Percentiles rank a stretch among this genome's conserved stretches.
These are phyloP conservation scores for Blastocystis sp. DNA, from an alignment of 352 stramenopile genomes.

Conservation along the genomic window DNA sequence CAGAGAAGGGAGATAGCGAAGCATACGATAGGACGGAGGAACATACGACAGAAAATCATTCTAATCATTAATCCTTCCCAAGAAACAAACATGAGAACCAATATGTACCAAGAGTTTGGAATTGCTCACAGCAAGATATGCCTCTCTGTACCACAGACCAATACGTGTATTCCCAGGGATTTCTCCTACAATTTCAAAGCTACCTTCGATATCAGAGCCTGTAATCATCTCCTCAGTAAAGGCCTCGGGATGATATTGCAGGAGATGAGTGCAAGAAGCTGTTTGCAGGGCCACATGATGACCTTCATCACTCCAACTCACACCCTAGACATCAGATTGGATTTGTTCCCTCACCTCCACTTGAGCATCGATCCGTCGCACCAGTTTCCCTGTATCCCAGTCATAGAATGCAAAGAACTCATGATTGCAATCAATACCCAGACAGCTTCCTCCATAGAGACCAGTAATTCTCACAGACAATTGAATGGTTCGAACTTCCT, in stretches of 20 bases:
- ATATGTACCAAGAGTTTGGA: constrained; percentile 91
- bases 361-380: constrained; percentile 67
- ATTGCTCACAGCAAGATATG: constrained; percentile 76
- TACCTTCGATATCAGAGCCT: constrained; percentile 81
- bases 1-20: constrained; percentile 93
- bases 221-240: constrained; percentile 71
- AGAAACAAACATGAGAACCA: constrained; percentile 77
- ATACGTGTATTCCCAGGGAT: constrained; percentile 86
- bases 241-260: constrained; percentile 66
- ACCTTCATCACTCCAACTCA: constrained; percentile 92
- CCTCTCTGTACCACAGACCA: constrained; percentile 77
- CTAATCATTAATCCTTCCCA: constrained; percentile 92
- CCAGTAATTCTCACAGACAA: constrained; percentile 85
- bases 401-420: constrained; percentile 95
- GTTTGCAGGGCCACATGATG: constrained; percentile 88
- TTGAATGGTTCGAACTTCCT: constrained; percentile 85
- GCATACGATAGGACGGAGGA: constrained; percentile 82
- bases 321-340: constrained; percentile 71
- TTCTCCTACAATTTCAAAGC: constrained; percentile 91
- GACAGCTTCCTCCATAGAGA: constrained; percentile 84
- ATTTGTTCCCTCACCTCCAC: neutral
- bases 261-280: constrained; percentile 86
- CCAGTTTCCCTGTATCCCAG: constrained; percentile 90
- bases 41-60: constrained; percentile 93
- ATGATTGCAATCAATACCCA: constrained; percentile 83